Base-by-base conservation (phyloP, 768 basidiomycete genomes). In the Daedaleopsis sinensis region DNA sequence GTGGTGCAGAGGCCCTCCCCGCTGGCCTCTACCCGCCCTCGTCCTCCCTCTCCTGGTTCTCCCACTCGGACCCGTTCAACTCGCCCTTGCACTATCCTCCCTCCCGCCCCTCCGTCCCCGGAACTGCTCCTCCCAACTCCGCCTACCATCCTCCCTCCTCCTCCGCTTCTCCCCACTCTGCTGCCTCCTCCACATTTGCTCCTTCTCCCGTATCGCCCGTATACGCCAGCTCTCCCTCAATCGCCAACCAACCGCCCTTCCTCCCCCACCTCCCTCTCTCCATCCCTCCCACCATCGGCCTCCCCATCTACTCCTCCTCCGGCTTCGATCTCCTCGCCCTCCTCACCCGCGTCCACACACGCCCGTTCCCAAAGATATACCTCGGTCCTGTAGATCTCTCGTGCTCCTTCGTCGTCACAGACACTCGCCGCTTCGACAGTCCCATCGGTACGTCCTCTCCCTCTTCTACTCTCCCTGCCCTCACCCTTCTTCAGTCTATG, bases 311-410 rank as follows among this genome's bases (percentile, higher is more conserved):
- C 76, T 95, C 94, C 1, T 79, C 87, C 1, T 90, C 93, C 0
- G 97, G 96, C 2, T 97, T 97, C 65, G 96, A 98, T 72, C 80
- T 96, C 52, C 78, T 98, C 49, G 85, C 89, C 32, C 81, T 97
- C 47, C 82, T 98, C 27, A 82, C 90, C 11, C 83, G 93, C 9
- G 89, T 98, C 9, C 87, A 83, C 7, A 82, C 79, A 16, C 83
- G 96, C 7, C 85, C 86, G 0, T 83, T 89, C 67, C 93, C 94
- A 1, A 84, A 78, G 59, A 82, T 98, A 46, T 75, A 80, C 11
- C 83, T 98, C 18, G 96, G 97, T 16, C 94, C 96, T 0, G 92
- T 98, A 32, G 96, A 99, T 74, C 78, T 94, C 61, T 89, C 90
- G 7, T 96, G 93, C 71, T 85, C 89, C n/a, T 99, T 98, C 74